Evolutionary conservation across 2,329 filamentous ascomycete genomes (phyloP).

Genomic region (Cercospora sojina): DNA sequence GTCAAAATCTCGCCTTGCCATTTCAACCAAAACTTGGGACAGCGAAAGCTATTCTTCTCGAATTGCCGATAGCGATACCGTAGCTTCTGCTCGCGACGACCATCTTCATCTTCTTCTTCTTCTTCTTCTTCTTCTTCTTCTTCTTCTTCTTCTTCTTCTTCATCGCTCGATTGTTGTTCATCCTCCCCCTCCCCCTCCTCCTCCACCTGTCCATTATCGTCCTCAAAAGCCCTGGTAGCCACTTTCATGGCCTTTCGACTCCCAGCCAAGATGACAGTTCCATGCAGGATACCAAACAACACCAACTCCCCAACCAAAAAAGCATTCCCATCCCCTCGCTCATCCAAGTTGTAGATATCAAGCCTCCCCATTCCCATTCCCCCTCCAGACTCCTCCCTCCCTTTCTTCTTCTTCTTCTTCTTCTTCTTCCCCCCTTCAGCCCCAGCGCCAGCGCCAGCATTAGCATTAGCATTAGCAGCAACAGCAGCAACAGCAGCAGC

Average conservation of each 20-base stretch:
- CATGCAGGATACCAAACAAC: neutral
- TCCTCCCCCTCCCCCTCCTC: neutral
- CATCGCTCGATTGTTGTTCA: no score
- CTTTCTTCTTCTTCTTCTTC: no score
- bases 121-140: neutral
- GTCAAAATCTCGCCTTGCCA: constrained; percentile 12
- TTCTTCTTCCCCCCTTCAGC: no score
- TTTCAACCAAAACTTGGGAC: constrained; percentile 26
- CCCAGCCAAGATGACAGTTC: constrained; percentile 3
- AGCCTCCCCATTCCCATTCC: neutral
- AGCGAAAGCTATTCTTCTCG: constrained; percentile 27
- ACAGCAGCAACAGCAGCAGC: no score
- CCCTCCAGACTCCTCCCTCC: neutral
- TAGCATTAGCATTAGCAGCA: no score
- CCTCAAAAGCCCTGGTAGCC: neutral
- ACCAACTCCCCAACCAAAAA: constrained; percentile 9
- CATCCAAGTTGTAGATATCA: constrained; percentile 11
- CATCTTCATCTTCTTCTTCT: neutral
- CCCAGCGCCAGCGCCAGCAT: no score
- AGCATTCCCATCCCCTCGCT: constrained; percentile 6
- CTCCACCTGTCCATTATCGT: neutral
- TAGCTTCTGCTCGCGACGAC: constrained; percentile 1
- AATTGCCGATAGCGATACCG: constrained; percentile 15
- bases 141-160: neutral
- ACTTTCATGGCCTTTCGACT: constrained; percentile 14